phyloP scores from a whole-genome alignment of 208 protist genomes.

The Acanthamoeba lenticulata region DNA sequence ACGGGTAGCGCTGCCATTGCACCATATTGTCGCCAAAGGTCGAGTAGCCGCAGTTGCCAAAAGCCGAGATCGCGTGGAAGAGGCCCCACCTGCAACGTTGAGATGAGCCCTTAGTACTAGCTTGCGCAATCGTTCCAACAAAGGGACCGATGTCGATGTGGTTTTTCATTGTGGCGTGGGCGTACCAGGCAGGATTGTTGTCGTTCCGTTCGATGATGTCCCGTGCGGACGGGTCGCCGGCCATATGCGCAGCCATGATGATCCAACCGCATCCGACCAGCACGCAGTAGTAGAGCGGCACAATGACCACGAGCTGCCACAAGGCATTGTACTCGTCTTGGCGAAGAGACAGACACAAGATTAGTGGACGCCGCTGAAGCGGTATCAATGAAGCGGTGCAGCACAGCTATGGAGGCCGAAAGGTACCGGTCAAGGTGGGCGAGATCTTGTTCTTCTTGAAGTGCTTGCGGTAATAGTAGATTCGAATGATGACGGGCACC shows the following conservation, averaged over 20 bases:
- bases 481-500: background rate
- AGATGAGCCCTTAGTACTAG: no score
- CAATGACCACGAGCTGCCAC: slow-evolving; percentile 21
- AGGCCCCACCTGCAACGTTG: slow-evolving; percentile 19
- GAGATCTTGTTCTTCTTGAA: background rate
- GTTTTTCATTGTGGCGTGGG: no score
- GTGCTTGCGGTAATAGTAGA: background rate
- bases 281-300: background rate
- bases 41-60: slow-evolving; percentile 51
- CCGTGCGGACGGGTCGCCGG: background rate
- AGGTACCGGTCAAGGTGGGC: no score
- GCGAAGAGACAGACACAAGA: background rate
- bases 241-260: background rate
- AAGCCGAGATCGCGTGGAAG: slow-evolving; percentile 40
- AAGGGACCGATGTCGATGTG: no score
- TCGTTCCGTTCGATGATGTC: background rate
- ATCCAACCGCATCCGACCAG: background rate
- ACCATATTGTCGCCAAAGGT: slow-evolving; percentile 47
- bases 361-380: no score
- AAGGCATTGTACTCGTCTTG: slow-evolving; percentile 52
- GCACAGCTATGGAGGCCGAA: no score
- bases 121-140: no score
- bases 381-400: no score
- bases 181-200: background rate
- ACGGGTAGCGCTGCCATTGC: slow-evolving; percentile 3